Conservation (phyloP, 805 yeast genomes). For the Clavispora santaluciae region DNA sequence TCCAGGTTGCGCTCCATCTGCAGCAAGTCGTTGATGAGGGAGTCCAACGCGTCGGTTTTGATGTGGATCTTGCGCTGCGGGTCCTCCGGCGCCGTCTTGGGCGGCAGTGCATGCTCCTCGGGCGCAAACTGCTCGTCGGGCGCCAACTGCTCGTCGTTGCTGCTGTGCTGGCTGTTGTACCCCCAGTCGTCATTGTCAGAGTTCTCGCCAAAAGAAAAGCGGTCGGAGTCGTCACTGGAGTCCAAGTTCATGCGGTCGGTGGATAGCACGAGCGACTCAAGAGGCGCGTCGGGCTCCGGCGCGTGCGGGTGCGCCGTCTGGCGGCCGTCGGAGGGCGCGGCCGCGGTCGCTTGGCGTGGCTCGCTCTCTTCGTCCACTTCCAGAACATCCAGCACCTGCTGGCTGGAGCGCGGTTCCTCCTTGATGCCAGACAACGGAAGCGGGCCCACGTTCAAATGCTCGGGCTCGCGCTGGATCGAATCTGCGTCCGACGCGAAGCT, state of each 20-base stretch:
- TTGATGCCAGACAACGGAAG: neutral
- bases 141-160: slow-evolving; percentile 11
- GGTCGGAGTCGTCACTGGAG: slow-evolving; percentile 5
- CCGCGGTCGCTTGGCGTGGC: too few species aligned
- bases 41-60: slow-evolving; percentile 30
- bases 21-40: slow-evolving; percentile 32
- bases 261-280: slow-evolving; percentile 12
- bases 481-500: slow-evolving; percentile 38
- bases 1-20: slow-evolving; percentile 15
- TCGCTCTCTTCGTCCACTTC: too few species aligned
- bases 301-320: too few species aligned
- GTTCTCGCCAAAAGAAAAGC: neutral
- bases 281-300: neutral
- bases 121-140: too few species aligned
- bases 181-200: slow-evolving; percentile 23
- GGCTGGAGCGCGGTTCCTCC: too few species aligned
- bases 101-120: too few species aligned
- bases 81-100: slow-evolving; percentile 4
- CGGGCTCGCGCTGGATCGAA: slow-evolving; percentile 37
- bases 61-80: slow-evolving; percentile 8
- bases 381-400: too few species aligned
- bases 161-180: slow-evolving; percentile 19
- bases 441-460: slow-evolving; percentile 18
- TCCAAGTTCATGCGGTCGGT: slow-evolving; percentile 11
- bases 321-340: too few species aligned